These are phyloP conservation scores for Aspergillus sp. DNA, from an alignment of 2,329 filamentous ascomycete species.

Conservation along the genomic window DNA sequence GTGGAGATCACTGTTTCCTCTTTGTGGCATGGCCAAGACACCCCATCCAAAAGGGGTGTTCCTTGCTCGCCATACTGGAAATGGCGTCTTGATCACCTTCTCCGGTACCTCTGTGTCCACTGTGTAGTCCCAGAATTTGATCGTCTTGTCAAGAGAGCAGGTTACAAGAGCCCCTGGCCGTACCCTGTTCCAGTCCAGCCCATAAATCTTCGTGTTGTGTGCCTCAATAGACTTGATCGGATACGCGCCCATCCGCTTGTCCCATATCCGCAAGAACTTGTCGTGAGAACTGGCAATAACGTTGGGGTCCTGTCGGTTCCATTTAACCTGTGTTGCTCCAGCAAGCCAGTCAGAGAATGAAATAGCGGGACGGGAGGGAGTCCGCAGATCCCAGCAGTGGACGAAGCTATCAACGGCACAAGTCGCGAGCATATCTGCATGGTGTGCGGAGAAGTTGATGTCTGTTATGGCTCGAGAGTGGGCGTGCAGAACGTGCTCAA, in stretches of 20 bases:
- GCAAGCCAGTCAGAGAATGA: constrained; percentile 93
- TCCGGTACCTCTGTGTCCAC: constrained; percentile 66
- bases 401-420: constrained; percentile 93
- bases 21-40: constrained; percentile 87
- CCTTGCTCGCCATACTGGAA: constrained; percentile 86
- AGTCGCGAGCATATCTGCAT: constrained; percentile 84
- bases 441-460: constrained; percentile 92
- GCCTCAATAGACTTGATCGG: constrained; percentile 83
- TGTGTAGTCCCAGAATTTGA: constrained; percentile 89
- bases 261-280: constrained; percentile 85
- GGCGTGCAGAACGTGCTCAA: constrained; percentile 84
- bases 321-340: constrained; percentile 93
- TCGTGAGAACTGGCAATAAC: constrained; percentile 90
- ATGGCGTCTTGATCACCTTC: constrained; percentile 76
- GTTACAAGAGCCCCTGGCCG: constrained; percentile 73
- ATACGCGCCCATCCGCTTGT: constrained; percentile 74
- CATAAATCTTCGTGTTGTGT: constrained; percentile 91
- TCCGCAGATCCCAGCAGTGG: constrained; percentile 85
- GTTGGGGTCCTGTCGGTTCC: constrained; percentile 83
- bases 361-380: constrained; percentile 70
- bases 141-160: constrained; percentile 86
- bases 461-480: constrained; percentile 90
- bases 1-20: constrained; percentile 80
- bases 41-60: constrained; percentile 89
- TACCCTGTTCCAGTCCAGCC: constrained; percentile 89